phyloP scores from a whole-genome alignment of 352 stramenopile genomes.

The Blastocystis sp. region DNA sequence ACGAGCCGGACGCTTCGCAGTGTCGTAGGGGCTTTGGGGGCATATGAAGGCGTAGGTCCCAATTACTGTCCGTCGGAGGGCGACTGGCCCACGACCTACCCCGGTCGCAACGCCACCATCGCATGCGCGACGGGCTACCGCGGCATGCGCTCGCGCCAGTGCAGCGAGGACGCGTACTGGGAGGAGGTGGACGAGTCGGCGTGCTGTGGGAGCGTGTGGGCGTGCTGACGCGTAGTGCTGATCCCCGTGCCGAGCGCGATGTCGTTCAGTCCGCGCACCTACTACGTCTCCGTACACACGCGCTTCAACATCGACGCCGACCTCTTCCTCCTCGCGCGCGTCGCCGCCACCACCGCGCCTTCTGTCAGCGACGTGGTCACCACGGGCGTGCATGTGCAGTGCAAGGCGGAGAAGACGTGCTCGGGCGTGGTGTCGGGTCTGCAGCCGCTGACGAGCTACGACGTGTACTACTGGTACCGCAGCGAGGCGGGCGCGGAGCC shows the following conservation, averaged over 20 bases:
- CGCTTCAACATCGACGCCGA: not conserved
- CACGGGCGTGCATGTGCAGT: not conserved
- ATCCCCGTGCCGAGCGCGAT: not conserved
- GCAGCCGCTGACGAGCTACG: slow-evolving; percentile 27
- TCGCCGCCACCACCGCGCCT: slow-evolving; percentile 11
- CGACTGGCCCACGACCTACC: slow-evolving; percentile 47
- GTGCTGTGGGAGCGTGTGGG: not conserved
- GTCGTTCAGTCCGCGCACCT: not conserved
- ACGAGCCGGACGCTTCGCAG: not conserved
- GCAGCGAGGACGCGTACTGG: slow-evolving; percentile 44
- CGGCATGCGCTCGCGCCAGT: slow-evolving; percentile 36
- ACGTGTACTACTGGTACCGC: slow-evolving; percentile 63
- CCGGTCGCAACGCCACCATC: slow-evolving; percentile 16
- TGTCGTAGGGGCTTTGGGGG: not conserved
- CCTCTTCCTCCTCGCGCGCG: slow-evolving; percentile 28
- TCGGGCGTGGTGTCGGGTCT: not conserved
- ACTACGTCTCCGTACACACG: not conserved
- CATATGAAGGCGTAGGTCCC: slow-evolving; percentile 10
- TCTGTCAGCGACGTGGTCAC: not conserved
- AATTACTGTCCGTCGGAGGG: slow-evolving; percentile 44
- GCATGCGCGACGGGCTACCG: slow-evolving; percentile 30
- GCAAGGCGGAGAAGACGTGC: not conserved
- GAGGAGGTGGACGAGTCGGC: slow-evolving; percentile 16
- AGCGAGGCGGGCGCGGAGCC: slow-evolving; percentile 42
- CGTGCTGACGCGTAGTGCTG: slow-evolving; percentile 2